These are phyloP conservation scores for Fraxinus greggii DNA, from an alignment of 305 asterid genomes.

Conservation along the genomic window DNA sequence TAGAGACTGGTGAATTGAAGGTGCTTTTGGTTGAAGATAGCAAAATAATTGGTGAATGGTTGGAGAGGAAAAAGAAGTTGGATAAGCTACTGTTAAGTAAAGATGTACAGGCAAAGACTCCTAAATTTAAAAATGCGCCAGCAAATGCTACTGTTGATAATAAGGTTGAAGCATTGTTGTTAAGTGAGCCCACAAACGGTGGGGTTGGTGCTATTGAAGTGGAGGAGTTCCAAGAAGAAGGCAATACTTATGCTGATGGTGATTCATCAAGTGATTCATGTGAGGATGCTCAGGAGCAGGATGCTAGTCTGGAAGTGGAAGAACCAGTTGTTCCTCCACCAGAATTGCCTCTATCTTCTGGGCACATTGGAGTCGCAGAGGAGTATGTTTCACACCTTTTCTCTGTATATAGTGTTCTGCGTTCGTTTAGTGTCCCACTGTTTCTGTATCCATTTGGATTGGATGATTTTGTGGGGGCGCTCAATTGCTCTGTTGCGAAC, in stretches of 20 bases:
- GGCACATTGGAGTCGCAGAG: constrained; percentile 77
- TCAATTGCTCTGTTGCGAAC: constrained; percentile 68
- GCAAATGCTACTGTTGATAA: constrained; percentile 13
- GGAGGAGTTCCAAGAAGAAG: constrained; percentile 30
- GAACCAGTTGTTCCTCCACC: constrained; percentile 61
- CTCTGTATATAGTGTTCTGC: constrained; percentile 75
- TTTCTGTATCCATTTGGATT: constrained; percentile 83
- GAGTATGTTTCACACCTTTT: constrained; percentile 72
- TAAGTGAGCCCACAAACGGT: constrained; percentile 26
- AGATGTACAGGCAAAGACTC: constrained; percentile 28
- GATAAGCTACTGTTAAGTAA: constrained; percentile 40
- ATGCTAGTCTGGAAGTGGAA: constrained; percentile 39
- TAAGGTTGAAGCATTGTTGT: constrained; percentile 25
- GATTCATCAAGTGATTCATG: constrained; percentile 57
- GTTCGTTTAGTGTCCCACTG: constrained; percentile 73
- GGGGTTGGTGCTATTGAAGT: constrained; percentile 33
- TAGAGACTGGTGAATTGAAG: constrained; percentile 57
- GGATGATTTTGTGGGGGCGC: constrained; percentile 96
- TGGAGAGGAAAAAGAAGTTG: constrained; percentile 52
- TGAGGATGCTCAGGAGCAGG: constrained; percentile 49
- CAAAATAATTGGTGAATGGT: constrained; percentile 64
- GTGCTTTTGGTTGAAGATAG: constrained; percentile 53
- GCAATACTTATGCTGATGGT: constrained; percentile 28
- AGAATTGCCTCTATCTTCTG: constrained; percentile 85
- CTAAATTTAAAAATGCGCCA: constrained; percentile 25